phyloP scores from a whole-genome alignment of 2,329 filamentous ascomycete species.

The Calonectria montana region DNA sequence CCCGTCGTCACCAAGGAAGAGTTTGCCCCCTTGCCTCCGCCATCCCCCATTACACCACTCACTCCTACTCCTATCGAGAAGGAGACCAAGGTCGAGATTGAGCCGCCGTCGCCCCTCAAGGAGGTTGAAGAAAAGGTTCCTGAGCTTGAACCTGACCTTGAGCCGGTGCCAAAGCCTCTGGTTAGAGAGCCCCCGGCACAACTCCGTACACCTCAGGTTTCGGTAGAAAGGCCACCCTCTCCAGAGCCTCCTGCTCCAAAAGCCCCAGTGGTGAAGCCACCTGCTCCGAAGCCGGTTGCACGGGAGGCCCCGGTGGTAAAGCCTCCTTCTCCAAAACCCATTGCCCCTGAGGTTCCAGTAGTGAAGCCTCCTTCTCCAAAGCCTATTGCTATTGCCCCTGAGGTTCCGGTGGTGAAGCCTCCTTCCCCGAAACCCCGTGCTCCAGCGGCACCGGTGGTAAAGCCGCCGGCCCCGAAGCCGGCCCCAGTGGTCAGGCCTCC shows the following conservation, averaged over 20 bases:
- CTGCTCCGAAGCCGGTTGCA: background rate
- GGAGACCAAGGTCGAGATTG: background rate
- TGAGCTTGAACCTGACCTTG: background rate
- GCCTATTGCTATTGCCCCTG: background rate
- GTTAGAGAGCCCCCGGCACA: background rate
- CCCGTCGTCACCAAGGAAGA: conserved; percentile 3
- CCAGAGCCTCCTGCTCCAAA: background rate
- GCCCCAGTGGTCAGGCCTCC: background rate
- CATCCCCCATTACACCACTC: background rate
- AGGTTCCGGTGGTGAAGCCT: background rate
- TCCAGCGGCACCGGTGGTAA: background rate
- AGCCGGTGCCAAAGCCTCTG: background rate
- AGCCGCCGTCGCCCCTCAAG: background rate
- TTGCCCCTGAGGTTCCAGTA: background rate
- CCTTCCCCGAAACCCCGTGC: background rate
- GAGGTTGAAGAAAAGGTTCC: background rate
- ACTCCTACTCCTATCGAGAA: background rate
- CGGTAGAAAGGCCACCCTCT: background rate
- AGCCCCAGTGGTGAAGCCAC: background rate
- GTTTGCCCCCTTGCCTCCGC: background rate
- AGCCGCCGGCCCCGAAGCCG: background rate
- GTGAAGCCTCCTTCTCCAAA: background rate
- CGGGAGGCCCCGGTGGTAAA: background rate
- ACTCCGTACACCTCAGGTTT: background rate
- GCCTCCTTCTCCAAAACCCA: background rate